phyloP scores from a whole-genome alignment of 106 monocot species.

The Narthecium ossifragum region DNA sequence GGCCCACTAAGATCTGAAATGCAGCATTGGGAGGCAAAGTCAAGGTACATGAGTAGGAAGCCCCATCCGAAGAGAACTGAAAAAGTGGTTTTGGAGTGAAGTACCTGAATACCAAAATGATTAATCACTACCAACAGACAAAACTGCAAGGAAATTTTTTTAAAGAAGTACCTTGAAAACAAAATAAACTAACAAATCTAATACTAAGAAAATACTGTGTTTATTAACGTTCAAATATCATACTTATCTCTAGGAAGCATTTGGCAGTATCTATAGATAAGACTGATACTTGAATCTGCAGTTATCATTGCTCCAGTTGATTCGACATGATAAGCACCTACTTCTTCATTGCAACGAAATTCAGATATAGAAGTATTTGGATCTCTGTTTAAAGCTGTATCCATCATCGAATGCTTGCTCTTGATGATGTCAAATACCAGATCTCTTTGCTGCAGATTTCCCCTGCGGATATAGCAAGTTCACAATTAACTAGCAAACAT shows the following conservation, averaged over 20 bases:
- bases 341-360: slow-evolving; percentile 15
- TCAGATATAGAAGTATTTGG: slow-evolving; percentile 19
- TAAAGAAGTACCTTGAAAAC: not conserved
- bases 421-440: slow-evolving; percentile 55
- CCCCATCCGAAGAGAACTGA: slow-evolving; percentile 20
- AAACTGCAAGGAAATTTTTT: not conserved
- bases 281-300: slow-evolving; percentile 47
- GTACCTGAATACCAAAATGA: slow-evolving; percentile 26
- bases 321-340: slow-evolving; percentile 42
- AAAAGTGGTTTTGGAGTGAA: slow-evolving; percentile 55
- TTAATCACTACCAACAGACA: not conserved
- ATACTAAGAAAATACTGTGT: not conserved
- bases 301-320: slow-evolving; percentile 87
- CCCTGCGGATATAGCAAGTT: slow-evolving; percentile 51
- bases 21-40: slow-evolving; percentile 77
- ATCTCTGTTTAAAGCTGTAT: slow-evolving; percentile 44
- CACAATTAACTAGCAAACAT: too few species aligned
- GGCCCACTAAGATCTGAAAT: slow-evolving; percentile 60
- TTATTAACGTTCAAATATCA: not conserved
- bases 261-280: slow-evolving; percentile 74
- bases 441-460: slow-evolving; percentile 62
- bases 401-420: slow-evolving; percentile 56
- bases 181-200: not conserved
- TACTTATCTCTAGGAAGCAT: slow-evolving; percentile 87
- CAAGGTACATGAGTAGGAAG: slow-evolving; percentile 57